Conservation (phyloP, 306 rosid species). For the Glycine latifolia region DNA sequence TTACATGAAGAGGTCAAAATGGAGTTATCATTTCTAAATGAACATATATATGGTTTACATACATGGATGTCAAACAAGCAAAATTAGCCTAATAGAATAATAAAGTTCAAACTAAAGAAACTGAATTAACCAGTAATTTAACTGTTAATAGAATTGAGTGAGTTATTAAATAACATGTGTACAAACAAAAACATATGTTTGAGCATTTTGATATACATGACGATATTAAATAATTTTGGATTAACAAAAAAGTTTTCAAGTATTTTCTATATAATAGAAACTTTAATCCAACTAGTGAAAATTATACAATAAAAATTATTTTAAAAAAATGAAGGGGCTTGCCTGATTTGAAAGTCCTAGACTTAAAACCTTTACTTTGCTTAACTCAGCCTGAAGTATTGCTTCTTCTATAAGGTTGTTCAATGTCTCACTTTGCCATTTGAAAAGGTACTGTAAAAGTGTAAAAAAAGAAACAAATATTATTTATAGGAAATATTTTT, state of each 20-base stretch:
- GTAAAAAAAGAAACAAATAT: not conserved
- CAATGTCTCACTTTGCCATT: conserved; percentile 49
- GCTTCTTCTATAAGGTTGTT: conserved; percentile 56
- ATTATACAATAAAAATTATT: not conserved
- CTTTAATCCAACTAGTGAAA: not conserved
- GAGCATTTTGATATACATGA: not conserved
- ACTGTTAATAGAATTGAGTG: not conserved
- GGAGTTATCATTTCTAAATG: not conserved
- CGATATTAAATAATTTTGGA: not conserved
- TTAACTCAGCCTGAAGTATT: conserved; percentile 54
- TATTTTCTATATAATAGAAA: not conserved
- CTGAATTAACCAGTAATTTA: not conserved
- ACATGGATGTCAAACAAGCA: not conserved
- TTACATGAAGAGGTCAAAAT: not conserved
- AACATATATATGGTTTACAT: no score
- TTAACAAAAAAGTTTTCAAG: not conserved
- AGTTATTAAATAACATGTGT: not conserved
- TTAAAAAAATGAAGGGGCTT: not conserved
- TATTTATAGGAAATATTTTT: not conserved
- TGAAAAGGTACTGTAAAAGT: conserved; percentile 47
- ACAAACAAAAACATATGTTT: no score
- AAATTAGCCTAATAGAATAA: not conserved
- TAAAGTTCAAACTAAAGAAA: not conserved
- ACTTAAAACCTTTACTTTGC: conserved; percentile 56
- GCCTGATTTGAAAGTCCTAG: conserved; percentile 62